Percentiles rank a stretch among this genome's conserved stretches.
Conservation (phyloP, 2,329 filamentous ascomycete genomes). For the Alternaria dauci region DNA sequence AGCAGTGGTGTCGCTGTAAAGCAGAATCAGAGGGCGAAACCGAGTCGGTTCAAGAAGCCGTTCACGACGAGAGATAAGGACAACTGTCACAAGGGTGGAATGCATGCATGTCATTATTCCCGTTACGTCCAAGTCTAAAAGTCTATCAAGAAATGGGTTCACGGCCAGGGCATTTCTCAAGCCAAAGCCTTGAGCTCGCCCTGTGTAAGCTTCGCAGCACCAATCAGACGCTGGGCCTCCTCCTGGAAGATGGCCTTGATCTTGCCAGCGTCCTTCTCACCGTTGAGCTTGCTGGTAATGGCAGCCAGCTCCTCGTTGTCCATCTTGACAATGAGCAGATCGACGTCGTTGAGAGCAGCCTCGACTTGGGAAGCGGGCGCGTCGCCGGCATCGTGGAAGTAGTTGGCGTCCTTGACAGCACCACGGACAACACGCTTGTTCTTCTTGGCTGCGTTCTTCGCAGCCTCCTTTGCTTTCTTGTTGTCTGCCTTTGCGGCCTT, state of each 20-base stretch:
- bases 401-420: constrained; percentile 97
- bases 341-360: constrained; percentile 82
- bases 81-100: background rate
- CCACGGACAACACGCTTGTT: constrained; percentile 97
- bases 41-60: background rate
- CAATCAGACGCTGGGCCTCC: constrained; percentile 80
- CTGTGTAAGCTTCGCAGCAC: constrained; percentile 84
- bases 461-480: constrained; percentile 98
- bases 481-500: constrained; percentile 82
- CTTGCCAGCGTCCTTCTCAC: constrained; percentile 78
- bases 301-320: constrained; percentile 89
- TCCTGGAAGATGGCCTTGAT: constrained; percentile 85
- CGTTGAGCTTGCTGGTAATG: constrained; percentile 80
- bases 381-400: constrained; percentile 75
- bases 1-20: background rate
- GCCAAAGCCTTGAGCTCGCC: constrained; percentile 75
- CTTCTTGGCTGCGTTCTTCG: constrained; percentile 99
- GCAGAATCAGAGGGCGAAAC: background rate
- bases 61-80: background rate
- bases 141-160: constrained; percentile 22
- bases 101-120: constrained; percentile 18
- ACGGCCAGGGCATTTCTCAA: constrained; percentile 19
- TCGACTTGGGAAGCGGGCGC: constrained; percentile 84
- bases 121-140: constrained; percentile 24
- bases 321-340: constrained; percentile 85